Evolutionary conservation across 345 rosid genomes (phyloP).

Genomic region (Eucalyptus lansdowneana): DNA sequence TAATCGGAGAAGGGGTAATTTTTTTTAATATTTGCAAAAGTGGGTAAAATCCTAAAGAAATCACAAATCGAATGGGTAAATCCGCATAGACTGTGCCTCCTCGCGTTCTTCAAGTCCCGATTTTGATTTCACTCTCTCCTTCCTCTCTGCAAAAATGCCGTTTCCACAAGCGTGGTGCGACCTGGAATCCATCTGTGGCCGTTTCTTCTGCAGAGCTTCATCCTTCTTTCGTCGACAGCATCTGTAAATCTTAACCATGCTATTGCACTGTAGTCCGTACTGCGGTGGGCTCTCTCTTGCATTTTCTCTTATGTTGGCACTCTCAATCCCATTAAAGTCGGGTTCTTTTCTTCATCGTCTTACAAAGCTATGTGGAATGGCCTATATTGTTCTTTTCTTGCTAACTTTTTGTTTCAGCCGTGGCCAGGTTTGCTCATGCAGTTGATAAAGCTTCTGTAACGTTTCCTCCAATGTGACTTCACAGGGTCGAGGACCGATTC

Average conservation of each 20-base stretch:
- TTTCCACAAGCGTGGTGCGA: neutral
- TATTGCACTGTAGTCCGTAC: neutral
- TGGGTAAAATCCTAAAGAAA: neutral
- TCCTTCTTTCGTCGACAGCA: neutral
- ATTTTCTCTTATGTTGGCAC: neutral
- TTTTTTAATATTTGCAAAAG: neutral
- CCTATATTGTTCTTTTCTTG: neutral
- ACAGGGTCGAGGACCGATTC: neutral
- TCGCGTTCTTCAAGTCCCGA: neutral
- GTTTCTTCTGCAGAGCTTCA: neutral
- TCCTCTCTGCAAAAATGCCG: neutral
- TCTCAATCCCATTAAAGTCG: neutral
- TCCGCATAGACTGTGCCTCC: neutral
- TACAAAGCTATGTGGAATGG: neutral
- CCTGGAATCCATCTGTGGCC: neutral
- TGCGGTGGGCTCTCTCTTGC: neutral
- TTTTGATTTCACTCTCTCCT: neutral
- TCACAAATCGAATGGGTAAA: neutral
- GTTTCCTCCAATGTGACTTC: neutral
- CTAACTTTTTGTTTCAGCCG: neutral
- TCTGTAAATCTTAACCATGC: neutral
- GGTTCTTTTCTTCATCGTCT: neutral
- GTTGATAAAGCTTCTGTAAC: neutral
- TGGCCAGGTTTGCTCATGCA: neutral
- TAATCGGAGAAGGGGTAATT: neutral